These are phyloP conservation scores for Aspergillus sp. DNA, from an alignment of 2,329 filamentous ascomycete species.

Conservation along the genomic window DNA sequence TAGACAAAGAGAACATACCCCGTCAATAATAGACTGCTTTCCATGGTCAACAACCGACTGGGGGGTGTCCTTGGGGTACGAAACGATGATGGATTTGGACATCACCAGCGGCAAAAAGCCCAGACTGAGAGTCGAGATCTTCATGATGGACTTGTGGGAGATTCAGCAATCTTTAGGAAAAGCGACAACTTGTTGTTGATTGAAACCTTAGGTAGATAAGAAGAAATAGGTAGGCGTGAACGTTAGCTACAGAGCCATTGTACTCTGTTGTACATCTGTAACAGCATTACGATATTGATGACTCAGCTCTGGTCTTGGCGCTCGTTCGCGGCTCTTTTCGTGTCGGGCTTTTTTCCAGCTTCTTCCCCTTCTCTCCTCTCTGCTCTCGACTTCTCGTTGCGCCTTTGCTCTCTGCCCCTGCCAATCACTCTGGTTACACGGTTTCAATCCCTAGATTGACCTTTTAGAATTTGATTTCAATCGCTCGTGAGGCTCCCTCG, in stretches of 20 bases:
- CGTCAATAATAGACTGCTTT: slow-evolving; percentile 60
- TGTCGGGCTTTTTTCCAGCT: too few species aligned
- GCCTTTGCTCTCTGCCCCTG: not conserved
- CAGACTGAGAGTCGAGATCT: slow-evolving; percentile 51
- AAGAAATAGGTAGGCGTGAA: too few species aligned
- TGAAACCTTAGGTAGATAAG: too few species aligned
- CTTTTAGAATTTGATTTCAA: not conserved
- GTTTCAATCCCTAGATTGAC: too few species aligned
- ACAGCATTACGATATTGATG: not conserved
- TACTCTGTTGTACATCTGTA: not conserved
- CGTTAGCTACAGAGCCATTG: not conserved
- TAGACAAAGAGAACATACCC: slow-evolving; percentile 38
- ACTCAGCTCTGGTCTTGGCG: not conserved
- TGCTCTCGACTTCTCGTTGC: not conserved
- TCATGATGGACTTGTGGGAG: slow-evolving; percentile 48
- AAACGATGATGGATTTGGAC: slow-evolving; percentile 70
- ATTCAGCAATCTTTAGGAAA: too few species aligned
- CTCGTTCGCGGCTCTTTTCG: too few species aligned
- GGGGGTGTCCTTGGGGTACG: slow-evolving; percentile 63
- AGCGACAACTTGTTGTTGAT: too few species aligned
- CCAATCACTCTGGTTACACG: too few species aligned
- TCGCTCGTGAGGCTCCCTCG: not conserved
- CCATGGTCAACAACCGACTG: slow-evolving; percentile 60
- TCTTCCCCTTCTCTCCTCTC: not conserved
- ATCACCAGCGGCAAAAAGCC: slow-evolving; percentile 54